Percentiles rank a stretch among this genome's conserved stretches.
These are phyloP conservation scores for Cucumis cinereus DNA, from an alignment of 306 rosid species.

Conservation along the genomic window DNA sequence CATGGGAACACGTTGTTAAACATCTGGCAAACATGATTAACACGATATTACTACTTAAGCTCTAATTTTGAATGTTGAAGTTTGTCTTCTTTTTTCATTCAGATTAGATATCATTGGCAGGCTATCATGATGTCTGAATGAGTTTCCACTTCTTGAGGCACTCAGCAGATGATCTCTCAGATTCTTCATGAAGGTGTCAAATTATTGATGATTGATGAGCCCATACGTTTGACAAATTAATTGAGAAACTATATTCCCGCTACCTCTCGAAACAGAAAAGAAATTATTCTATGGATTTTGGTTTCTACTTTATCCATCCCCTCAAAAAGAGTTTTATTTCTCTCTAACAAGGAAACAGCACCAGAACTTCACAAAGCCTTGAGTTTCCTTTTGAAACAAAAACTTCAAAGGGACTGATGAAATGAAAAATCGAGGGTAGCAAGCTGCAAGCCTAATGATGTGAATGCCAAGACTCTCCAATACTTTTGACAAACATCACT, in stretches of 20 bases:
- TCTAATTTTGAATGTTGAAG: background rate
- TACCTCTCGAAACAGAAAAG: background rate
- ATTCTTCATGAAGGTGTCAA: background rate
- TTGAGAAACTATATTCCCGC: background rate
- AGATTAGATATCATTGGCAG: background rate
- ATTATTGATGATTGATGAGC: background rate
- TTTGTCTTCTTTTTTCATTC: background rate
- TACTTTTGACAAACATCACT: background rate
- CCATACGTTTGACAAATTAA: background rate
- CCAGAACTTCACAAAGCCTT: no score
- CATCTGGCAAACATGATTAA: background rate
- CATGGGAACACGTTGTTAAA: background rate
- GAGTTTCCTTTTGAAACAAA: background rate
- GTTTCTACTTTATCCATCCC: background rate
- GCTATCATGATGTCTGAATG: background rate
- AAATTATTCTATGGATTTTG: background rate
- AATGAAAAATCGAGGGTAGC: background rate
- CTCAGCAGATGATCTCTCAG: background rate
- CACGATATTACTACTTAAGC: background rate
- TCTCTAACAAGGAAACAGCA: background rate
- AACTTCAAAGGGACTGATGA: background rate
- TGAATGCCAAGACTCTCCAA: background rate
- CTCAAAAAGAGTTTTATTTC: background rate
- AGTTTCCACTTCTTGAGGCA: background rate
- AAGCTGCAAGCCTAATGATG: background rate